Percentiles rank a stretch among this genome's conserved stretches.
Evolutionary conservation across 2,329 filamentous ascomycete genomes (phyloP).

Genomic region (Calonectria fujianensis): DNA sequence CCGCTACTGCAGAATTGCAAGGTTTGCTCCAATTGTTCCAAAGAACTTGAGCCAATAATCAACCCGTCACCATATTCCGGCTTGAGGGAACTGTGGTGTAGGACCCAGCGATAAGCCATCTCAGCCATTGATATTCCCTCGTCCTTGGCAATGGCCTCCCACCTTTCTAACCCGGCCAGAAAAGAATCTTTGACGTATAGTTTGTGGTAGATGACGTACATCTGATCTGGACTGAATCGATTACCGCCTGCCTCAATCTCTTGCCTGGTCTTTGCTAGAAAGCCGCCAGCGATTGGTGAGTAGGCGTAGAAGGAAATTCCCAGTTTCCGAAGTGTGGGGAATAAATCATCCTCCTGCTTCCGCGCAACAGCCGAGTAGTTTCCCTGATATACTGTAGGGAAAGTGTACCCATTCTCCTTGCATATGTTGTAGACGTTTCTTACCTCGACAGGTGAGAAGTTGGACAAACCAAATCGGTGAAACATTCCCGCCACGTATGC

Average conservation of each 20-base stretch:
- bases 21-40: not conserved
- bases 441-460: not conserved
- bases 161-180: not conserved
- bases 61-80: not conserved
- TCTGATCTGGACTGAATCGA: not conserved
- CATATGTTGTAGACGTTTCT: not conserved
- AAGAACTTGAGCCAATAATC: not conserved
- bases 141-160: not conserved
- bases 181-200: not conserved
- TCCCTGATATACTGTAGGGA: not conserved
- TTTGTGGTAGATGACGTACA: constrained; percentile 1
- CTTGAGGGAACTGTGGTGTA: not conserved
- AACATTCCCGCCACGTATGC: constrained; percentile 2
- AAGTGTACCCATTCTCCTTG: not conserved
- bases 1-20: not conserved
- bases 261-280: not conserved
- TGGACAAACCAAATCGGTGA: not conserved
- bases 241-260: not conserved
- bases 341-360: constrained; percentile 4
- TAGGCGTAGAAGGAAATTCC: constrained; percentile 74
- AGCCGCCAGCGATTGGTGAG: not conserved
- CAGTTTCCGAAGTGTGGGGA: not conserved
- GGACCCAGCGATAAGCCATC: not conserved
- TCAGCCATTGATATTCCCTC: not conserved
- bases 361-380: not conserved